Conservation (phyloP, 2,329 filamentous ascomycete species). For the Fusarium temperatum region DNA sequence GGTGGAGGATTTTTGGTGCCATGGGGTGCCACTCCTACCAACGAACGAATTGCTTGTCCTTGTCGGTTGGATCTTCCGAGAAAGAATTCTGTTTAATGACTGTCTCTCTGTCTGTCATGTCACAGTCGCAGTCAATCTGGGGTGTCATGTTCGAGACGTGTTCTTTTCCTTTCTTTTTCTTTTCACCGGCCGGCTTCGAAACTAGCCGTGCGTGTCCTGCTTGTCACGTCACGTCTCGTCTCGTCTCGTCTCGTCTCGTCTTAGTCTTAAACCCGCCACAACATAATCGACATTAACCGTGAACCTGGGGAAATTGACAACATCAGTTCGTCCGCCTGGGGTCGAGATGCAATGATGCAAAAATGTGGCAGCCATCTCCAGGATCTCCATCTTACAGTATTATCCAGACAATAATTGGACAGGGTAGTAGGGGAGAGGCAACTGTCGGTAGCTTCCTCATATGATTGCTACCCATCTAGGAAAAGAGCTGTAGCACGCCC, state of each 20-base stretch:
- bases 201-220: constrained; percentile 2
- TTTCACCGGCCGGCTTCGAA: neutral
- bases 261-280: neutral
- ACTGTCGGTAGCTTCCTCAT: constrained; percentile 7
- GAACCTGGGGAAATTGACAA: constrained; percentile 9
- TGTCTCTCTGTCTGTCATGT: constrained; percentile 12
- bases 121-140: constrained; percentile 10
- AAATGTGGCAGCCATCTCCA: constrained; percentile 31
- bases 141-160: constrained; percentile 23
- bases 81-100: constrained; percentile 3
- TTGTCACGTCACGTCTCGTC: neutral
- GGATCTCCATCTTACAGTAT: constrained; percentile 20
- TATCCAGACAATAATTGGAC: constrained; percentile 9
- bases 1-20: constrained; percentile 38
- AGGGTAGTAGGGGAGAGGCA: neutral
- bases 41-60: constrained; percentile 12
- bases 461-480: constrained; percentile 23
- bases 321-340: neutral
- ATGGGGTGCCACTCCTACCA: constrained; percentile 32
- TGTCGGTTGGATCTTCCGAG: constrained; percentile 35
- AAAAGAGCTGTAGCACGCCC: constrained; percentile 26
- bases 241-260: neutral
- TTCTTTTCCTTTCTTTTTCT: constrained; percentile 13
- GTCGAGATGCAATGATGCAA: neutral
- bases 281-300: neutral